Conservation (phyloP, 1,284 basidiomycete genomes). For the Amylostereum areolatum region DNA sequence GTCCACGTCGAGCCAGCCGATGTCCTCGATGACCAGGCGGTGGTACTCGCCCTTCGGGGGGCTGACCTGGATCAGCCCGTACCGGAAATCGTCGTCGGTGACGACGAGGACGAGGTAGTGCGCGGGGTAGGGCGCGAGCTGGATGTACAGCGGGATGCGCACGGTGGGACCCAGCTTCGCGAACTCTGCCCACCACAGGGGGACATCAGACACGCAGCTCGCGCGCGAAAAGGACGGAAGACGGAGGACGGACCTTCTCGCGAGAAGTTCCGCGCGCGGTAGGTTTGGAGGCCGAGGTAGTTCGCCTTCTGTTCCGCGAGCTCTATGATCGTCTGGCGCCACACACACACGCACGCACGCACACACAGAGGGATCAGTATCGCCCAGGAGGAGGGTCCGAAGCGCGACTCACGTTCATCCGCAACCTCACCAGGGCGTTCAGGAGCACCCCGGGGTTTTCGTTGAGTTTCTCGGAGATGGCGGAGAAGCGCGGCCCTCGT, state of each 20-base stretch:
- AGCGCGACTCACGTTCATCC: constrained; percentile 44
- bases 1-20: constrained; percentile 70
- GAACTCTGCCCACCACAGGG: constrained; percentile 37
- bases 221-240: too few species aligned
- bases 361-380: not conserved
- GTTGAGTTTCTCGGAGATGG: constrained; percentile 54
- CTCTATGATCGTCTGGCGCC: constrained; percentile 73
- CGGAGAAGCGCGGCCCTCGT: constrained; percentile 54
- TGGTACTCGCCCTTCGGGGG: constrained; percentile 46
- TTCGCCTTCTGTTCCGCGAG: constrained; percentile 70
- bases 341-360: too few species aligned
- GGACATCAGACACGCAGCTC: too few species aligned
- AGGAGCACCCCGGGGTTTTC: constrained; percentile 52
- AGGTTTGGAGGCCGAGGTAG: constrained; percentile 67
- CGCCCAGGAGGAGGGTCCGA: constrained; percentile 1
- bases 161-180: constrained; percentile 54
- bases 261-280: constrained; percentile 61
- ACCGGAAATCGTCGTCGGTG: constrained; percentile 69
- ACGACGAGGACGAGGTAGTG: constrained; percentile 77
- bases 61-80: constrained; percentile 65
- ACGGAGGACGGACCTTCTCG: constrained; percentile 39
- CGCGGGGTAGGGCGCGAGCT: constrained; percentile 59
- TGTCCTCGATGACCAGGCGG: constrained; percentile 63
- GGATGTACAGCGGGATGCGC: constrained; percentile 59
- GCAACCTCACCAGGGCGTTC: constrained; percentile 45